Evolutionary conservation across 495 filamentous ascomycete genomes (phyloP), one percentile per base, ranked within the genome.

Genomic region (Daldinia caldariorum): DNA sequence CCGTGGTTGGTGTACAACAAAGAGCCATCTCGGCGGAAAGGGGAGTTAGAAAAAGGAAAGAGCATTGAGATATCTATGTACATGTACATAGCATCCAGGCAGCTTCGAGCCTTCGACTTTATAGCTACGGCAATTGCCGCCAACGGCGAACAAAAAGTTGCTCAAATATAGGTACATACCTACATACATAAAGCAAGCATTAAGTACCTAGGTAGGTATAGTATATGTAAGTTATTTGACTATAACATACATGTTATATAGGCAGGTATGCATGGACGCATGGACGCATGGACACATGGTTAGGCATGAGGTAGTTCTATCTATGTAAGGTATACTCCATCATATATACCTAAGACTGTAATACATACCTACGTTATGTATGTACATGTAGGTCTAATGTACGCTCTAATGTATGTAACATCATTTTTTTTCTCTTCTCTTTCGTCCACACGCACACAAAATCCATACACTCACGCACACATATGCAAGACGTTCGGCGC

Each of bases 101-200:
- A 45, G 2, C 13, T 45, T 6, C 9, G 9, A 22, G n/a, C n/a
- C n/a, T 47, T 34, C 9, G 9, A 22, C 8, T 10, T 47, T 47
- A 35, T 37, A 64, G 47, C 41, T 58, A 41, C 54, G 63, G 50
- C 59, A 69, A 35, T 53, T 63, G 29, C 59, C 66, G 59, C 53
- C 58, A 67, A 67, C 58, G 58, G 49, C 50, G 65, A 57, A 61
- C 39, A 67, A 59, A 31, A 22, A 26, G 26, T 1, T 32, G 51
- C 39, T 45, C 10, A 16, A 47, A 47, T 47, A 45, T 57, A 58
- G 61, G 61, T 56, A 43, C 26, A 20, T 43, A 10, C n/a, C n/a
- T n/a, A n/a, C n/a, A n/a, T n/a, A n/a, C n/a, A 26, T 26, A 26
- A 26, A 3, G 26, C 26, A 26, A 3, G 26, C 26, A 3, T 26